phyloP scores from a whole-genome alignment of 805 yeast species.

The Candida ipomoeae region DNA sequence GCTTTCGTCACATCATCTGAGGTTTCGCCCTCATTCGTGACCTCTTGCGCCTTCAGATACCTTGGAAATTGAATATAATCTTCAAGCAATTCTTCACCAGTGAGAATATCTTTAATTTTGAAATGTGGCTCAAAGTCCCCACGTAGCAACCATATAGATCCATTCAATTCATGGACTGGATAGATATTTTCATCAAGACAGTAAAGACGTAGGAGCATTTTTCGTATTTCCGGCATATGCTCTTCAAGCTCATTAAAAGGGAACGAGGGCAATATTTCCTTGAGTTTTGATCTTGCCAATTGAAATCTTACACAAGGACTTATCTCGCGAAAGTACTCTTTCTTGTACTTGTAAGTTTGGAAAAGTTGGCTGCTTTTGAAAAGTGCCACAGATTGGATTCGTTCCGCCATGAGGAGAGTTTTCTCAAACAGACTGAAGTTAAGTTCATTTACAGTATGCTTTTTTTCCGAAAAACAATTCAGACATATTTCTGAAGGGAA shows the following conservation, averaged over 20 bases:
- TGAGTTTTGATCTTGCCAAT: background rate
- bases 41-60: background rate
- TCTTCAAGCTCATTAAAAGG: background rate
- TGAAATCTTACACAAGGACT: slow-evolving; percentile 1
- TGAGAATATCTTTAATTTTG: background rate
- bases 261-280: background rate
- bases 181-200: background rate
- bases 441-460: background rate
- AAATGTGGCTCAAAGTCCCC: background rate
- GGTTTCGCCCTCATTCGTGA: background rate
- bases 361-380: background rate
- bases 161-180: background rate
- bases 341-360: slow-evolving; percentile 1
- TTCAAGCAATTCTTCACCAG: background rate
- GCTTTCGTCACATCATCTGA: background rate
- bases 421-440: background rate
- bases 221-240: background rate
- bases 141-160: background rate
- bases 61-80: background rate
- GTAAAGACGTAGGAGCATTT: background rate
- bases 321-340: background rate
- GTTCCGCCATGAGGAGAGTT: background rate
- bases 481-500: background rate
- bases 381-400: background rate
- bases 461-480: background rate